Percentiles rank a stretch among this genome's conserved stretches.
These are phyloP conservation scores for Stagonosporopsis rhizophila DNA, from an alignment of 2,329 filamentous ascomycete species.

Conservation along the genomic window DNA sequence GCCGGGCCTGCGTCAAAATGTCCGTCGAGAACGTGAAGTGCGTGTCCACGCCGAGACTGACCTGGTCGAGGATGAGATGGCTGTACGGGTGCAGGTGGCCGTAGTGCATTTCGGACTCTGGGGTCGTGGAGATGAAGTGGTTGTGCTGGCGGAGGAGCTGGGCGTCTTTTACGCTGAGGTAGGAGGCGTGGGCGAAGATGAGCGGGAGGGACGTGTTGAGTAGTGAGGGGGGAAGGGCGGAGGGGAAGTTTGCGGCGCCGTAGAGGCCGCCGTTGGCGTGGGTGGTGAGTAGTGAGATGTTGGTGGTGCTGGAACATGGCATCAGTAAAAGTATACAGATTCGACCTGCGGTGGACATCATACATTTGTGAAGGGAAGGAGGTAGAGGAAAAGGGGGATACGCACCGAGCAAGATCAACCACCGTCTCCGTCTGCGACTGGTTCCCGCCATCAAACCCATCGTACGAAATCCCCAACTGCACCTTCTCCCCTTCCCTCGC, in stretches of 20 bases:
- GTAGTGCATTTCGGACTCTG: slow-evolving; percentile 66
- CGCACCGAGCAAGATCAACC: background rate
- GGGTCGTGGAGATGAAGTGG: slow-evolving; percentile 64
- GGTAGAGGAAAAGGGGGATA: background rate
- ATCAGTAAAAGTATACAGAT: no score
- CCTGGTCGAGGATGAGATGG: slow-evolving; percentile 59
- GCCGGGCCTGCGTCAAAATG: slow-evolving; percentile 55
- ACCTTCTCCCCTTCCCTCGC: background rate
- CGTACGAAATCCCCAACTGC: background rate
- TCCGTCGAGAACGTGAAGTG: slow-evolving; percentile 62
- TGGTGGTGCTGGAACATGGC: background rate
- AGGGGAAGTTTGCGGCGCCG: background rate
- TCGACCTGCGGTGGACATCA: background rate
- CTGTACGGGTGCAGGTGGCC: slow-evolving; percentile 59
- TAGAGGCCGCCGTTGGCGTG: slow-evolving; percentile 4
- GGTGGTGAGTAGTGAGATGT: slow-evolving; percentile 1
- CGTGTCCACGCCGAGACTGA: slow-evolving; percentile 62
- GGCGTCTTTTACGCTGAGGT: slow-evolving; percentile 51
- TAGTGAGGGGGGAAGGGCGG: slow-evolving; percentile 31
- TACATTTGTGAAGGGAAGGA: no score
- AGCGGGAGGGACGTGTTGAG: slow-evolving; percentile 58
- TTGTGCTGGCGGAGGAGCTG: slow-evolving; percentile 57
- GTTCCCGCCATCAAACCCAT: background rate
- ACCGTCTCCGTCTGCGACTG: background rate
- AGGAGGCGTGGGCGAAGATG: slow-evolving; percentile 61